phyloP scores from a whole-genome alignment of 1,284 basidiomycete genomes.

The Austroboletus niveus region DNA sequence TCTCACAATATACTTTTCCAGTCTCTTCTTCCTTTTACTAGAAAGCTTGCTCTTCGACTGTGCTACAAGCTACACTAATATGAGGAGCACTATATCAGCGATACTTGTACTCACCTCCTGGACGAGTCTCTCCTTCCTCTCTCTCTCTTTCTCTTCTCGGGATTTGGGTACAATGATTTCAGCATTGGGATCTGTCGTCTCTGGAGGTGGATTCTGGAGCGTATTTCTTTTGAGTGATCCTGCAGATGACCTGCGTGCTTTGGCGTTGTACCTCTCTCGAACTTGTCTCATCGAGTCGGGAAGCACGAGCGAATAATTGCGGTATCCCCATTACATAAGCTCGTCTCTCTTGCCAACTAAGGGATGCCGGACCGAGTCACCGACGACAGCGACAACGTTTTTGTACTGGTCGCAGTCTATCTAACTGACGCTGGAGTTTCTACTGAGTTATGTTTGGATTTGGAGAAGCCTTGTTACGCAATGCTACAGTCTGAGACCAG shows the following conservation, averaged over 20 bases:
- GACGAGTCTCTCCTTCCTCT: constrained; percentile 56
- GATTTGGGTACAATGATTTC: constrained; percentile 57
- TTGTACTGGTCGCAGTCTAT: not conserved
- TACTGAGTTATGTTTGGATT: too few relatives aligned
- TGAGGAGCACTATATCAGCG: not conserved
- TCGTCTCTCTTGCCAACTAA: too few relatives aligned
- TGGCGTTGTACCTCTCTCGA: constrained; percentile 54
- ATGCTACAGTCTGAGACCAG: too few relatives aligned
- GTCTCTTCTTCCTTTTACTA: constrained; percentile 73
- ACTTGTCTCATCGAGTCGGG: constrained; percentile 33
- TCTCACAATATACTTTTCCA: constrained; percentile 83
- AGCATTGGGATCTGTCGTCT: constrained; percentile 53
- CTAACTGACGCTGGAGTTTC: too few relatives aligned
- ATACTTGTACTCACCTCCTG: constrained; percentile 51
- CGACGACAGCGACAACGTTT: not conserved
- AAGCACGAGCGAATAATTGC: too few relatives aligned
- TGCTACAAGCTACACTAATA: constrained; percentile 44
- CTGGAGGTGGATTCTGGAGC: constrained; percentile 19
- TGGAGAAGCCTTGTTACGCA: too few relatives aligned
- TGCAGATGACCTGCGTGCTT: constrained; percentile 57
- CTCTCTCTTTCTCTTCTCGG: constrained; percentile 58
- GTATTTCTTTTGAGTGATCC: constrained; percentile 56
- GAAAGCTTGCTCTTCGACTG: constrained; percentile 70
- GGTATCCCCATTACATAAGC: constrained; percentile 4
- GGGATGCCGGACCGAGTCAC: not conserved